A percentile compares a stretch with the other conserved stretches of the same genome.
phyloP scores from a whole-genome alignment of 140 eudicot genomes.

The Artemisia princeps region DNA sequence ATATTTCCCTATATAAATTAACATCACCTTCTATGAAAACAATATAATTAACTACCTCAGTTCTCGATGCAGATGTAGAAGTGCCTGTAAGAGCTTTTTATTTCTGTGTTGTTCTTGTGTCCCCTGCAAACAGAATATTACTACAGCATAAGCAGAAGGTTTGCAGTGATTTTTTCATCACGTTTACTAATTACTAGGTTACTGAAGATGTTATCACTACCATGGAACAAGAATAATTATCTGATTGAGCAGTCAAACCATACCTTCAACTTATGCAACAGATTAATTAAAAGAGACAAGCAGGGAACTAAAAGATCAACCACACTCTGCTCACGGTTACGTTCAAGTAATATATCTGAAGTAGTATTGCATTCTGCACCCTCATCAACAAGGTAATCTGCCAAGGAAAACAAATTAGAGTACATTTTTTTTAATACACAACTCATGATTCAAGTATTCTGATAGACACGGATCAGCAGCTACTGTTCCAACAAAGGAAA shows the following conservation, averaged over 20 bases:
- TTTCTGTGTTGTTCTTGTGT: conserved; percentile 87
- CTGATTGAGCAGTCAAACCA: neutral
- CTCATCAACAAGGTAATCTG: conserved; percentile 98
- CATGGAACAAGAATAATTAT: neutral
- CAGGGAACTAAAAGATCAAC: conserved; percentile 81
- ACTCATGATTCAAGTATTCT: neutral
- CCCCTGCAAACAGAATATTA: conserved; percentile 44
- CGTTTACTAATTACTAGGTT: conserved; percentile 1
- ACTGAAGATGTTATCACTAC: neutral
- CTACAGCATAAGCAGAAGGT: neutral
- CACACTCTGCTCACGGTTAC: conserved; percentile 75
- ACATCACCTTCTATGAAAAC: neutral
- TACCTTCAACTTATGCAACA: conserved; percentile 76
- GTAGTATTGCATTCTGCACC: conserved; percentile 84
- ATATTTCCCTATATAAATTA: neutral
- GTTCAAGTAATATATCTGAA: conserved; percentile 79
- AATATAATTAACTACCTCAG: conserved; percentile 48
- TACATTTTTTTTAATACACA: neutral
- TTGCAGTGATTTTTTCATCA: conserved; percentile 5
- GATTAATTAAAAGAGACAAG: conserved; percentile 52
- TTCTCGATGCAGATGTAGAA: conserved; percentile 85
- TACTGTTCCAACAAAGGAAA: neutral
- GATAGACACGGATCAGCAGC: neutral
- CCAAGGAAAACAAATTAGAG: conserved; percentile 2
- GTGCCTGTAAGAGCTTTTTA: conserved; percentile 75